Conservation (phyloP, 352 stramenopile genomes). For the Pythium brachiatum region DNA sequence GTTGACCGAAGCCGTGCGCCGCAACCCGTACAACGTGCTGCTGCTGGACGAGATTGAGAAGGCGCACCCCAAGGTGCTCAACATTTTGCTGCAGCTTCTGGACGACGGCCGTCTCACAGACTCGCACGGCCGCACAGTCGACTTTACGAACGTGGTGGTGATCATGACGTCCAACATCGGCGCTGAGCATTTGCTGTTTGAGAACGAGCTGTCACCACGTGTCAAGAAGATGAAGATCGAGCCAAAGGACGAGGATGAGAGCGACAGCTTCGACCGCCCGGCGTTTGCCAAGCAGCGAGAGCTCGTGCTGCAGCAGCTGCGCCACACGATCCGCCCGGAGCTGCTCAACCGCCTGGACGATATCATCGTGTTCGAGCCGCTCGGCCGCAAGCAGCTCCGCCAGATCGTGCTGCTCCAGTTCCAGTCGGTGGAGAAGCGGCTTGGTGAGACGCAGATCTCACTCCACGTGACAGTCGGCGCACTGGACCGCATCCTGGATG, state of each 20-base stretch:
- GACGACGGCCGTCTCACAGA: constrained; percentile 98
- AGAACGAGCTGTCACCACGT: constrained; percentile 47
- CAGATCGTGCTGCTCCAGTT: constrained; percentile 94
- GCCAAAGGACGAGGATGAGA: constrained; percentile 27
- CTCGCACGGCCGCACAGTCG: constrained; percentile 92
- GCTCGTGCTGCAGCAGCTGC: constrained; percentile 87
- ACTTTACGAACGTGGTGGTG: constrained; percentile 97
- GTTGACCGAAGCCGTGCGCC: constrained; percentile 96
- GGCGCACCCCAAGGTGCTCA: constrained; percentile 95
- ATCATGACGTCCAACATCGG: constrained; percentile 98
- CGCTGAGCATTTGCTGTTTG: constrained; percentile 87
- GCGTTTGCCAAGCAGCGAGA: constrained; percentile 59
- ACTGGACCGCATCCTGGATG: constrained; percentile 89
- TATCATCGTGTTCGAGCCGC: constrained; percentile 95
- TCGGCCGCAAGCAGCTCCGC: constrained; percentile 85
- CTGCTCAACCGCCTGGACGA: constrained; percentile 97
- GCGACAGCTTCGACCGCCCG: constrained; percentile 11
- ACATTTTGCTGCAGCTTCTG: constrained; percentile 95
- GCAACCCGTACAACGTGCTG: constrained; percentile 96
- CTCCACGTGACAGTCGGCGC: constrained; percentile 77
- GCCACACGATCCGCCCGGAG: constrained; percentile 91
- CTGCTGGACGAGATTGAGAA: constrained; percentile 99
- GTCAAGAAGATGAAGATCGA: constrained; percentile 61
- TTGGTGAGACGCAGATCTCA: constrained; percentile 69
- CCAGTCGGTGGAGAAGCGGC: constrained; percentile 75